These are phyloP conservation scores for Lipomyces yamadae DNA, from an alignment of 805 yeast species.

Conservation along the genomic window DNA sequence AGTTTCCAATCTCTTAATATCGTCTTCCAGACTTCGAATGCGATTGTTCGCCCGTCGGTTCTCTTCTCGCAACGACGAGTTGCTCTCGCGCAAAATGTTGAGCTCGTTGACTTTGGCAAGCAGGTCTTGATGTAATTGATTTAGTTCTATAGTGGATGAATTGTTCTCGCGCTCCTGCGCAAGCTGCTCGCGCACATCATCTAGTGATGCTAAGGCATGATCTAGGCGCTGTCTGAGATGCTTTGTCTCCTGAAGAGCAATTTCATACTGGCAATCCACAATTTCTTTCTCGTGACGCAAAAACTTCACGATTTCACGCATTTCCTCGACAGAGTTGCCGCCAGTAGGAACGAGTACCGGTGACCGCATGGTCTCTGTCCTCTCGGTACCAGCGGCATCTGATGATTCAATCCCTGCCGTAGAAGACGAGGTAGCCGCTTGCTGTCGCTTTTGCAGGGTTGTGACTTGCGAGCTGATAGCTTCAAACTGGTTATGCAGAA, in stretches of 20 bases:
- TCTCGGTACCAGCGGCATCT: conserved; percentile 8
- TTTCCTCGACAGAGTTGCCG: conserved; percentile 38
- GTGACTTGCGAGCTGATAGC: conserved; percentile 38
- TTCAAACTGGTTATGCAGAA: conserved; percentile 72
- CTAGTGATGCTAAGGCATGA: conserved; percentile 56
- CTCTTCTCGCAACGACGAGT: conserved; percentile 64
- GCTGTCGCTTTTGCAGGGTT: conserved; percentile 21
- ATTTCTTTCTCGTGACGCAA: conserved; percentile 78
- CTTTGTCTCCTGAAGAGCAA: conserved; percentile 58
- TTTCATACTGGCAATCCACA: conserved; percentile 62
- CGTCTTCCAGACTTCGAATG: conserved; percentile 50
- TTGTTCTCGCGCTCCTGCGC: conserved; percentile 45
- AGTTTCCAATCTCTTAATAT: conserved; percentile 45
- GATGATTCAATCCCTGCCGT: conserved; percentile 1
- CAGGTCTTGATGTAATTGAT: conserved; percentile 53
- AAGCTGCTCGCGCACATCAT: conserved; percentile 55
- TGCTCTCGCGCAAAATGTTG: conserved; percentile 69
- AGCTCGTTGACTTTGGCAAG: conserved; percentile 62
- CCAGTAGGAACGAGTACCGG: neutral
- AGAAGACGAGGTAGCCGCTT: conserved; percentile 11
- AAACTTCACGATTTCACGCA: conserved; percentile 61
- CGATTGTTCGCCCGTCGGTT: conserved; percentile 45
- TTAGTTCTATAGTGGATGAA: conserved; percentile 24
- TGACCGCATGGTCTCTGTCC: conserved; percentile 3
- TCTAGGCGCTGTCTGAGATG: conserved; percentile 58